Percentiles rank a stretch among this genome's conserved stretches.
phyloP scores from a whole-genome alignment of 768 basidiomycete species.

The Rhodosporidiobolus odoratus region DNA sequence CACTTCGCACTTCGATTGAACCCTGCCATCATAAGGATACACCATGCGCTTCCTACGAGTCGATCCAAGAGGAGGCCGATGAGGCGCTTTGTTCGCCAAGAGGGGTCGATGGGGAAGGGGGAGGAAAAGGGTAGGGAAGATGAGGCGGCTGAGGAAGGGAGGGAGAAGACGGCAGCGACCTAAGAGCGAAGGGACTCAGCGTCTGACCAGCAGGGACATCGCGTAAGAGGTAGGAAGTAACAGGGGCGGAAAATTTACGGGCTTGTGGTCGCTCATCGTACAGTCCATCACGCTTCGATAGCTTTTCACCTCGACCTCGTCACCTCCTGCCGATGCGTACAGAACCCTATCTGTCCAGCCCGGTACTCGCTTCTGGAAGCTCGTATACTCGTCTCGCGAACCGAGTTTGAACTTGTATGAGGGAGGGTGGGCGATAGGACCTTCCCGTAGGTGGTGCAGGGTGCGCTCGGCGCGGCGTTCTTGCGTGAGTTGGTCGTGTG shows the following conservation, averaged over 20 bases:
- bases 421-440: constrained; percentile 86
- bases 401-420: constrained; percentile 67
- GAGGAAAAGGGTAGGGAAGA: constrained; percentile 34
- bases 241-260: constrained; percentile 68
- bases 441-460: constrained; percentile 65
- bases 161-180: constrained; percentile 27
- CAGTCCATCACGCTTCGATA: constrained; percentile 79
- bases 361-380: constrained; percentile 65
- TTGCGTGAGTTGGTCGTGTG: neutral
- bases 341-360: constrained; percentile 92
- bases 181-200: constrained; percentile 46
- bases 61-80: constrained; percentile 66
- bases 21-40: constrained; percentile 65
- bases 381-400: constrained; percentile 23
- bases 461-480: neutral
- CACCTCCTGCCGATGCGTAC: constrained; percentile 59
- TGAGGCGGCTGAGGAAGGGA: constrained; percentile 12
- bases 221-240: constrained; percentile 50
- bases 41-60: constrained; percentile 73
- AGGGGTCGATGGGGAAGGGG: constrained; percentile 34
- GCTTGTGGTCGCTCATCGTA: constrained; percentile 92
- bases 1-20: constrained; percentile 58
- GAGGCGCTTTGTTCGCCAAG: constrained; percentile 57
- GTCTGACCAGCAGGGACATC: constrained; percentile 42
- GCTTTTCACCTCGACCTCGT: constrained; percentile 53